These are phyloP conservation scores for Lobosporangium transversale DNA, from an alignment of 192 early-diverging fungal species.

Conservation along the genomic window DNA sequence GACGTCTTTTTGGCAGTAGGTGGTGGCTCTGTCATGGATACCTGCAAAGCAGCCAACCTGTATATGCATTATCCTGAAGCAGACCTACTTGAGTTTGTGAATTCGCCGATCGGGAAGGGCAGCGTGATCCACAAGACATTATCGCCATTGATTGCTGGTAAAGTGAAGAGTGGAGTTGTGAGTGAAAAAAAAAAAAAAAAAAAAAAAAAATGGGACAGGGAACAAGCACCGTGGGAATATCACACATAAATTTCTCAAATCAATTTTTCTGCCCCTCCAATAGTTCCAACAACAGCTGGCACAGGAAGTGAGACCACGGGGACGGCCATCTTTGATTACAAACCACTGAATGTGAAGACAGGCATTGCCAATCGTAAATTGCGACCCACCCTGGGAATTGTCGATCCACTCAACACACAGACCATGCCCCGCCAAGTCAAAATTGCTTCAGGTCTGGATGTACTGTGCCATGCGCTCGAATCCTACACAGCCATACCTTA, in stretches of 20 bases:
- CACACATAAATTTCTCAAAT: no score
- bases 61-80: constrained; percentile 84
- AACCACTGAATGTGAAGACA: constrained; percentile 84
- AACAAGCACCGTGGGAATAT: constrained; percentile 19
- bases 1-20: constrained; percentile 93
- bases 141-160: constrained; percentile 82
- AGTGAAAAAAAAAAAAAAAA: background rate
- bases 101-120: constrained; percentile 91
- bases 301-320: constrained; percentile 93
- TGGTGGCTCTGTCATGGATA: constrained; percentile 92
- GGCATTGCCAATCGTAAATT: constrained; percentile 88
- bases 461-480: constrained; percentile 91
- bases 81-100: constrained; percentile 92
- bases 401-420: constrained; percentile 89
- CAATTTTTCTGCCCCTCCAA: no score
- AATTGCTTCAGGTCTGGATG: constrained; percentile 87
- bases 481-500: constrained; percentile 93
- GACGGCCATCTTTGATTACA: constrained; percentile 94
- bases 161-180: no score
- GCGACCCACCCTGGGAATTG: constrained; percentile 86
- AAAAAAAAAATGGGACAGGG: no score
- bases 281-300: constrained; percentile 70
- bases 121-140: constrained; percentile 76
- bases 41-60: constrained; percentile 91
- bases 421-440: constrained; percentile 89